Evolutionary conservation across 2,329 filamentous ascomycete species (phyloP).

Genomic region (Fusarium sp.): DNA sequence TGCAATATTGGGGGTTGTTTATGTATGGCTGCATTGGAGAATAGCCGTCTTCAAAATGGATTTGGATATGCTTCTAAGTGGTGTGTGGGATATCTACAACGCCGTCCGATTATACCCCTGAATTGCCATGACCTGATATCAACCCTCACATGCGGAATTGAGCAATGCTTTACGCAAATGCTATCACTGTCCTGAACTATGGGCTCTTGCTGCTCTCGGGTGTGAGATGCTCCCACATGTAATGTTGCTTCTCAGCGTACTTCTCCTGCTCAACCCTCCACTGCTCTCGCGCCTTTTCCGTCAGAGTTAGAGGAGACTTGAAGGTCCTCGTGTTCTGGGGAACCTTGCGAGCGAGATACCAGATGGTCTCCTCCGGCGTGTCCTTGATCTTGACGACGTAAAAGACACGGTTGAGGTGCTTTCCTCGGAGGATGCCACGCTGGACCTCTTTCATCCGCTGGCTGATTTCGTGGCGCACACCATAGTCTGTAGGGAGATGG

Average conservation of each 20-base stretch:
- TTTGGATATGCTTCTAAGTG: not conserved
- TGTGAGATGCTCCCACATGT: not conserved
- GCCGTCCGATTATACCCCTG: not conserved
- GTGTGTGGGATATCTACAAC: not conserved
- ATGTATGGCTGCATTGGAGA: not conserved
- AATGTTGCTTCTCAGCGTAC: not conserved
- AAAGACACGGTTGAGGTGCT: not conserved
- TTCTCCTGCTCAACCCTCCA: not conserved
- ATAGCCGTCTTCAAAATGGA: not conserved
- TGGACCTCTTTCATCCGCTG: constrained; percentile 6
- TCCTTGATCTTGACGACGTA: not conserved
- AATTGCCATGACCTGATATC: not conserved
- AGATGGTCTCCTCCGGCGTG: not conserved
- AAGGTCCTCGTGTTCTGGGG: not conserved
- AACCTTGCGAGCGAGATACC: constrained; percentile 9
- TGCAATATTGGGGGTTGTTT: not conserved
- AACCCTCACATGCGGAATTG: not conserved
- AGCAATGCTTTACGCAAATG: not conserved
- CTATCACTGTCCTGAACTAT: not conserved
- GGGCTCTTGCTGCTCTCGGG: not conserved
- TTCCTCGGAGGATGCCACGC: not conserved
- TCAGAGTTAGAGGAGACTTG: not conserved
- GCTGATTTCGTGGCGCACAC: constrained; percentile 5
- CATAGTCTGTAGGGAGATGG: not conserved
- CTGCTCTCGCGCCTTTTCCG: not conserved